These are phyloP conservation scores for Cucumis cinereus DNA, from an alignment of 306 rosid species.

Conservation along the genomic window DNA sequence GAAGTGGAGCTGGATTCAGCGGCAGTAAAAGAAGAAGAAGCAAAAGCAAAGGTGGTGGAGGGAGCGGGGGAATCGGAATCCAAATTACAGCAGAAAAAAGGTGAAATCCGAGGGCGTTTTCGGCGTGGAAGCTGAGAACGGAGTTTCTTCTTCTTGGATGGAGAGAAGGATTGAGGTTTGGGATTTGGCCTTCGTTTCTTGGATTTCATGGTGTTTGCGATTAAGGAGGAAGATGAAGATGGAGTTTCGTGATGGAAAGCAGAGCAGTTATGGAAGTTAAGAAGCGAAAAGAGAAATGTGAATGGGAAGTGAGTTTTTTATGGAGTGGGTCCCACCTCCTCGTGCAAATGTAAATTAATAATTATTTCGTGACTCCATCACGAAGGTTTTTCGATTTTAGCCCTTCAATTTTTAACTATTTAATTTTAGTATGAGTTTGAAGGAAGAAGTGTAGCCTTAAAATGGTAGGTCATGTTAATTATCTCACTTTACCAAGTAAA, in stretches of 20 bases:
- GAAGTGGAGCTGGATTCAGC: constrained; percentile 34
- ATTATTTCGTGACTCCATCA: too few relatives aligned
- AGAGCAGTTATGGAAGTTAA: constrained; percentile 5
- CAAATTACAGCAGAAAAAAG: constrained; percentile 20
- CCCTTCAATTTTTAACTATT: too few relatives aligned
- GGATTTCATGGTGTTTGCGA: constrained; percentile 17
- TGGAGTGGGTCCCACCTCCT: too few relatives aligned
- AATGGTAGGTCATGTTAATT: too few relatives aligned
- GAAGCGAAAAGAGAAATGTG: neutral
- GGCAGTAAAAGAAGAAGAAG: constrained; percentile 18
- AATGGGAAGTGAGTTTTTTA: neutral
- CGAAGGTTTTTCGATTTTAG: too few relatives aligned
- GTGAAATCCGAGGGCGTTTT: constrained; percentile 38
- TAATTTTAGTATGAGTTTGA: too few relatives aligned
- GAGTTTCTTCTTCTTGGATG: constrained; percentile 37
- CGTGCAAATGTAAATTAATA: too few relatives aligned
- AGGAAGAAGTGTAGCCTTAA: too few relatives aligned
- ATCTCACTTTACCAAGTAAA: too few relatives aligned
- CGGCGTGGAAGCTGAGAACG: constrained; percentile 64
- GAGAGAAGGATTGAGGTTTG: constrained; percentile 9
- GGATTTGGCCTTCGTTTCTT: constrained; percentile 28
- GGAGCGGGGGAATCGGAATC: neutral
- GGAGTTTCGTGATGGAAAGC: neutral
- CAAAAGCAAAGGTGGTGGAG: constrained; percentile 1
- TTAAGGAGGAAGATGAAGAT: neutral